Evolutionary conservation across 306 rosid species (phyloP).

Genomic region (Crataegus laevigata): DNA sequence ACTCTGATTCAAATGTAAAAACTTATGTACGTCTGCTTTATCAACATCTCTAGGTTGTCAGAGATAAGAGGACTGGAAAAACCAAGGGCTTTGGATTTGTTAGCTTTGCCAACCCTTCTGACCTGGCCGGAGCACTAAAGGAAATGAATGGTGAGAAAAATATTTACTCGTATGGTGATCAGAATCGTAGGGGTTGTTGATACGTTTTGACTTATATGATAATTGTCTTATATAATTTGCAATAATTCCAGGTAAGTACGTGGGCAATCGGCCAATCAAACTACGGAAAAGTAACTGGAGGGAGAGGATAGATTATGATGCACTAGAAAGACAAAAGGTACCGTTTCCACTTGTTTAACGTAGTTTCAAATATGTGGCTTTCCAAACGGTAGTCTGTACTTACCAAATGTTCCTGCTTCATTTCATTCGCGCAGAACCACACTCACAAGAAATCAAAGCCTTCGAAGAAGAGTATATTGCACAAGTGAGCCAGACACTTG

Average conservation of each 20-base stretch:
- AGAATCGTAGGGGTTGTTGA: neutral
- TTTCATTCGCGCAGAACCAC: constrained; percentile 41
- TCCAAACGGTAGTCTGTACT: neutral
- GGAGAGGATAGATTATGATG: constrained; percentile 78
- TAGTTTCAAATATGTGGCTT: neutral
- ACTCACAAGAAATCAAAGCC: constrained; percentile 62
- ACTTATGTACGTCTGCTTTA: neutral
- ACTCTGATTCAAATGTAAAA: neutral
- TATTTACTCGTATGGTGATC: neutral
- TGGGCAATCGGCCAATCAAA: constrained; percentile 93
- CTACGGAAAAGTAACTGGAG: constrained; percentile 93
- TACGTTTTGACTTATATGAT: neutral
- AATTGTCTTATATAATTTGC: neutral
- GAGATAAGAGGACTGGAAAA: constrained; percentile 95
- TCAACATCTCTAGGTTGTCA: constrained; percentile 58
- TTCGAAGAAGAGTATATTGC: constrained; percentile 70
- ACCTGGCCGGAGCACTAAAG: constrained; percentile 86
- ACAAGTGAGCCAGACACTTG: constrained; percentile 43
- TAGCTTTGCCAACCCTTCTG: constrained; percentile 78
- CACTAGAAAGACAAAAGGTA: constrained; percentile 78
- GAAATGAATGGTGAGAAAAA: constrained; percentile 77
- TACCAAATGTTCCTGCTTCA: neutral
- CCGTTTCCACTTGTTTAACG: neutral
- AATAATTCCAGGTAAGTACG: constrained; percentile 68
- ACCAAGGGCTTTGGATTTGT: constrained; percentile 98